Evolutionary conservation across 257 asterid species (phyloP), one percentile per base, ranked within the genome.

Genomic region (Nicotiana sylvestris): DNA sequence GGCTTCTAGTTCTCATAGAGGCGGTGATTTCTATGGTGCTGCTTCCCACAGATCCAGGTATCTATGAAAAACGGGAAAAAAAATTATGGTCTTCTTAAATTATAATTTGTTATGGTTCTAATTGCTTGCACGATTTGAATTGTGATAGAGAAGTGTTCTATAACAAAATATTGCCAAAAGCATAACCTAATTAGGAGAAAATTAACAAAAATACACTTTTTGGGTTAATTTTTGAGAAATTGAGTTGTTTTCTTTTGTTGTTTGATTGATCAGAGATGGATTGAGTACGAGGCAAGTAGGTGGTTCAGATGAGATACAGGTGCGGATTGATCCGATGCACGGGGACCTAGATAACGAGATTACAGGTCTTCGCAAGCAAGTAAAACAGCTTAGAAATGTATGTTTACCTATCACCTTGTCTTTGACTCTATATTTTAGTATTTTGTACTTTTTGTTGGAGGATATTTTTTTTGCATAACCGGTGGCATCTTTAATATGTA

Each of bases 291-390:
- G 98, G 81, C 89, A 92, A 64, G 91, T 70, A 33, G 94, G 89
- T 43, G 88, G 89, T 18, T 90, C 97, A 0, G 95, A 92, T 86
- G 98, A 95, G 85, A 87, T 95, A 72, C 99, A 95, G 85, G 82
- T 92, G 91, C 90, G 94, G 70, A 93, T 95, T 49, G 99, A 95
- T 85, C 97, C 97, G 84, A 88, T 92, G 88, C 92, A 93, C 16
- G 87, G 76, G 18, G 98, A 93, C 81, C 87, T 92, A 62, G 97
- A 92, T 17, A 94, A 90, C 8, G 97, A 92, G 89, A 94, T 95
- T 86, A 62, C 88, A 37, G 97, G 97, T 64, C 98, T 93, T 81
- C 97, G 96, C 82, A 90, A 87, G 78, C 98, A 95, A 93, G 99
- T 95, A 85, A 91, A 94, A 72, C 93, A 89, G 82, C 88, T 93